Base-by-base conservation (phyloP, 2,329 filamentous ascomycete species). In the Metarhizium brunneum region DNA sequence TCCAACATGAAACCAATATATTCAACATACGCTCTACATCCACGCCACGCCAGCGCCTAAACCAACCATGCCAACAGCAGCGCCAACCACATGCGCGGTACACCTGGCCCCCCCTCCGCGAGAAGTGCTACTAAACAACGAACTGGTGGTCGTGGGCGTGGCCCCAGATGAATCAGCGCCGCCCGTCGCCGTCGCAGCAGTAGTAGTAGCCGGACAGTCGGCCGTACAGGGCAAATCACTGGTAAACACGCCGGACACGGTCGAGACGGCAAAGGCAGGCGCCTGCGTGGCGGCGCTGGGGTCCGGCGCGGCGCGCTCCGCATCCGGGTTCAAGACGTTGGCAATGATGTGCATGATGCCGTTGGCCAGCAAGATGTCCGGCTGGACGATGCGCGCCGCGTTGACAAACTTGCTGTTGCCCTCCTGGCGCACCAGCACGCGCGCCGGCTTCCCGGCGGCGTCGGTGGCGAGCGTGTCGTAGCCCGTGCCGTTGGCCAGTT, bases 271-370 rank as follows among this genome's bases (percentile, higher is more conserved):
- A 69, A 81, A 88, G 1, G 77, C 83, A 4, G 78, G 74, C 0
- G 71, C 64, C 42, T 80, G 77, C 1, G 75, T 74, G 29, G 62
- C 63, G 1, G 67, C 59, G 3, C 63, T 65, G 6, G 71, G 69
- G 50, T 78, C 67, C 0, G 75, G 76, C 18, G 60, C 58, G 3
- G 64, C 67, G 2, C 60, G 61, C 14, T 68, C 56, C 4, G 64
- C 69, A 42, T 73, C 64, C 1, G 75, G 76, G 62, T 76, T 79
- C 35, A 80, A 67, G 7, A 79, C 75, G 56, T 71, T 73, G 63
- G 85, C 81, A 55, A 84, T 73, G 48, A 84, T 70, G 64, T 84
- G 82, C 20, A 83, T 66, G 51, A 84, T 78, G 43, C 81, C 81
- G 61, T 83, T 83, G 55, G 77, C 75, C 49, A 81, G 66, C 16